A percentile compares a stretch with the other conserved stretches of the same genome.
Conservation (phyloP, 2,329 filamentous ascomycete genomes). For the Lachnellula arida region DNA sequence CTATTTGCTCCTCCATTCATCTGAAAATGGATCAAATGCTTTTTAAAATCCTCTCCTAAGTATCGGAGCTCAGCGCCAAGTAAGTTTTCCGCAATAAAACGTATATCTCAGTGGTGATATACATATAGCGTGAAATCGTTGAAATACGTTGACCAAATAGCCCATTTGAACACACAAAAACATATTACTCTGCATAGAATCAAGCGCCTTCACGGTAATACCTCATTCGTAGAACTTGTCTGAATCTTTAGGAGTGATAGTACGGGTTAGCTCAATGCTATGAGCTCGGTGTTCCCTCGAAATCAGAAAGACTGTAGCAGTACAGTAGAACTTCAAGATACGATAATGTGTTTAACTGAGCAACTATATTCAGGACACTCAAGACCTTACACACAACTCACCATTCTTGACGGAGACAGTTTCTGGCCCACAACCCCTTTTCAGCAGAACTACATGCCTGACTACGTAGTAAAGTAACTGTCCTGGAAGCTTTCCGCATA, state of each 20-base stretch:
- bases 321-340: too few species aligned
- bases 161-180: not conserved
- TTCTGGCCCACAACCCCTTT: not conserved
- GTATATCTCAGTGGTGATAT: constrained; percentile 2
- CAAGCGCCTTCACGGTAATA: not conserved
- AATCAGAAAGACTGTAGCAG: too few species aligned
- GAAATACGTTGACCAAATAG: not conserved
- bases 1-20: too few species aligned
- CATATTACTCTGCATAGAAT: not conserved
- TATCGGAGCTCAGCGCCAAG: not conserved
- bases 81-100: not conserved
- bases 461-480: not conserved
- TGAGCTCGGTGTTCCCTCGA: not conserved
- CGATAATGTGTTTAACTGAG: not conserved
- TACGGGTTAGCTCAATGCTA: not conserved
- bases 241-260: not conserved
- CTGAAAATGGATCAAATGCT: too few species aligned
- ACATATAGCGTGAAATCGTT: not conserved
- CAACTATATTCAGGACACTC: not conserved
- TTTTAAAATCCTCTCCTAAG: too few species aligned
- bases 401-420: not conserved
- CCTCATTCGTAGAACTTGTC: not conserved
- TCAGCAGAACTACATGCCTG: not conserved
- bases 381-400: not conserved
- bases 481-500: not conserved